phyloP scores from a whole-genome alignment of 139 green algal species.

The Coelastrella sp. region DNA sequence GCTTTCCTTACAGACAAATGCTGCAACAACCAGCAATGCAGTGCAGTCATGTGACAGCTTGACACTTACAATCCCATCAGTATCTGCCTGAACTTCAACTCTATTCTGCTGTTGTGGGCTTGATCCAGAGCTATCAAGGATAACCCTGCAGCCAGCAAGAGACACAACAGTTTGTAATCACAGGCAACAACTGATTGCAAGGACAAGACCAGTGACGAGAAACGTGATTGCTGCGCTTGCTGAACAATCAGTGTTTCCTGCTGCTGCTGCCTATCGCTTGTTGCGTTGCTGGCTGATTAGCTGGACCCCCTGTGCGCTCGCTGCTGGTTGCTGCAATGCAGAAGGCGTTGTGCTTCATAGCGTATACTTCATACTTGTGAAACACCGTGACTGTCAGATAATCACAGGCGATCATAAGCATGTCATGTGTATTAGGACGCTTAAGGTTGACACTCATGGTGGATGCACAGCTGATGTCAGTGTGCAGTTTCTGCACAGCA shows the following conservation, averaged over 20 bases:
- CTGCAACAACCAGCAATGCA: background rate
- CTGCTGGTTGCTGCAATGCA: too few relatives aligned
- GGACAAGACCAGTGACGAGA: background rate
- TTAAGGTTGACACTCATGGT: too few relatives aligned
- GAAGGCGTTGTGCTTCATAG: too few relatives aligned
- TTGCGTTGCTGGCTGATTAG: background rate
- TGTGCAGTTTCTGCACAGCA: too few relatives aligned
- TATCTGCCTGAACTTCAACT: constrained; percentile 1
- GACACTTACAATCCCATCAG: constrained; percentile 9
- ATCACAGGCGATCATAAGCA: too few relatives aligned
- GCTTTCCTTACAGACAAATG: background rate
- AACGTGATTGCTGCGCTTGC: background rate
- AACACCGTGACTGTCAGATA: too few relatives aligned
- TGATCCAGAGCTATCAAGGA: constrained; percentile 42
- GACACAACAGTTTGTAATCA: too few relatives aligned
- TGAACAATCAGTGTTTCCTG: background rate
- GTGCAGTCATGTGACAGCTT: constrained; percentile 27
- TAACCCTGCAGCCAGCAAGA: constrained; percentile 36
- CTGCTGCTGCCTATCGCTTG: constrained; percentile 5
- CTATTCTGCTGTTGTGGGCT: background rate
- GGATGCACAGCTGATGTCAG: too few relatives aligned
- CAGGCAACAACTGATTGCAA: background rate
- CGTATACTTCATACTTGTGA: too few relatives aligned
- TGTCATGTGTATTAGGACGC: too few relatives aligned
- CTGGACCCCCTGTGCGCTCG: too few relatives aligned